Evolutionary conservation across 1,139 yeast species (phyloP).

Genomic region (Debaryomyces robertsiae): DNA sequence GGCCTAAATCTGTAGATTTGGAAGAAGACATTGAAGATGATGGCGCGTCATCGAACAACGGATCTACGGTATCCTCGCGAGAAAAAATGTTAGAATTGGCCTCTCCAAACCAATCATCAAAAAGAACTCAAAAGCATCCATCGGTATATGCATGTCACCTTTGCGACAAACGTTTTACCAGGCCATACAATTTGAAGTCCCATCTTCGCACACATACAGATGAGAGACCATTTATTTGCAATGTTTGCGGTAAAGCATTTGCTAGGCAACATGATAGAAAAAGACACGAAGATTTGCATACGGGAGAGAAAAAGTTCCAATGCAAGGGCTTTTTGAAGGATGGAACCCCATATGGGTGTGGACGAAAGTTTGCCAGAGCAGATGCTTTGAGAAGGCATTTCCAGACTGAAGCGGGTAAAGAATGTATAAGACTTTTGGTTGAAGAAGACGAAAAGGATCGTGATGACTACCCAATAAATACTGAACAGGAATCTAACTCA

Average conservation of each 20-base stretch:
- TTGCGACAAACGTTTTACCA: conserved; percentile 84
- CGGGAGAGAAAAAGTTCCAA: conserved; percentile 86
- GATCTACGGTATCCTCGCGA: conserved; percentile 33
- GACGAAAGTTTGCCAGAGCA: conserved; percentile 89
- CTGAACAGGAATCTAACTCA: conserved; percentile 5
- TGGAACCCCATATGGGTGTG: conserved; percentile 85
- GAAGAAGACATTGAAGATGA: conserved; percentile 19
- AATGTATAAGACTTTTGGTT: conserved; percentile 72
- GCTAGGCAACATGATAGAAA: conserved; percentile 95
- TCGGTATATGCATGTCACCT: conserved; percentile 79
- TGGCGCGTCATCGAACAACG: conserved; percentile 4
- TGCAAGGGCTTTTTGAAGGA: conserved; percentile 74
- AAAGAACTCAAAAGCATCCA: conserved; percentile 73
- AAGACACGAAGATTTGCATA: conserved; percentile 89
- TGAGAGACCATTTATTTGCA: conserved; percentile 87
- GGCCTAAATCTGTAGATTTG: conserved; percentile 18
- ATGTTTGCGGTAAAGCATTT: conserved; percentile 89
- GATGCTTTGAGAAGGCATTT: conserved; percentile 95
- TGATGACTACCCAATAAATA: conserved; percentile 11
- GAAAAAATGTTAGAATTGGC: conserved; percentile 70
- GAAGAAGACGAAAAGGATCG: conserved; percentile 56
- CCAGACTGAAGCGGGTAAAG: conserved; percentile 89
- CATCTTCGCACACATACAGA: conserved; percentile 93
- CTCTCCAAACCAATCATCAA: conserved; percentile 49
- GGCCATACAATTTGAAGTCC: conserved; percentile 90